These are phyloP conservation scores for Aspergillus udagawae DNA, from an alignment of 2,329 filamentous ascomycete genomes.

Conservation along the genomic window DNA sequence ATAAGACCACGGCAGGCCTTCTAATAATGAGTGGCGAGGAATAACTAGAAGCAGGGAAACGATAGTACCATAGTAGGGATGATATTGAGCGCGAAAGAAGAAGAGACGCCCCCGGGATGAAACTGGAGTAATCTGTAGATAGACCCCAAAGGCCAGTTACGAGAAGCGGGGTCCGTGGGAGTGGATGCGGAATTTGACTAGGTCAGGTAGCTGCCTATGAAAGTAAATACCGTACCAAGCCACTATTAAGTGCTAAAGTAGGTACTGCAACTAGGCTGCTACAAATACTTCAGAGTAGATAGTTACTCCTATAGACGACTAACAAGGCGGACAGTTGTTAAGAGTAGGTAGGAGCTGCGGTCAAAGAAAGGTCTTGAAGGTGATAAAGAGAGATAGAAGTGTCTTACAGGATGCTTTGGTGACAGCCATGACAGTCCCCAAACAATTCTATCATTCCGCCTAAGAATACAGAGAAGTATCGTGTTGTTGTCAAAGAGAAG, in stretches of 20 bases:
- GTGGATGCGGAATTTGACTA: neutral
- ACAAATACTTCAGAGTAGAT: neutral
- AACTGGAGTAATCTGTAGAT: neutral
- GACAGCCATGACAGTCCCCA: too few species aligned
- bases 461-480: too few species aligned
- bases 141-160: neutral
- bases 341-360: neutral
- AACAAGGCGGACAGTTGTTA: neutral
- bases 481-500: too few species aligned
- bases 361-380: neutral
- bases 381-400: too few species aligned
- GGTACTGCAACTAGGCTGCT: neutral
- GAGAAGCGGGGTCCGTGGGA: neutral
- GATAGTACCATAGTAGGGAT: conserved; percentile 1
- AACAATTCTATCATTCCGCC: too few species aligned
- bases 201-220: too few species aligned
- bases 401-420: too few species aligned
- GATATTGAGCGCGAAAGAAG: conserved; percentile 1
- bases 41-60: conserved; percentile 1
- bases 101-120: neutral
- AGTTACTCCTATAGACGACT: neutral
- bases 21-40: neutral
- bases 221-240: too few species aligned
- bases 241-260: too few species aligned
- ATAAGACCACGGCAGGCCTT: neutral